Evolutionary conservation across 805 yeast species (phyloP), one percentile per base, ranked within the genome.

Genomic region (Starmerella sirachaensis): DNA sequence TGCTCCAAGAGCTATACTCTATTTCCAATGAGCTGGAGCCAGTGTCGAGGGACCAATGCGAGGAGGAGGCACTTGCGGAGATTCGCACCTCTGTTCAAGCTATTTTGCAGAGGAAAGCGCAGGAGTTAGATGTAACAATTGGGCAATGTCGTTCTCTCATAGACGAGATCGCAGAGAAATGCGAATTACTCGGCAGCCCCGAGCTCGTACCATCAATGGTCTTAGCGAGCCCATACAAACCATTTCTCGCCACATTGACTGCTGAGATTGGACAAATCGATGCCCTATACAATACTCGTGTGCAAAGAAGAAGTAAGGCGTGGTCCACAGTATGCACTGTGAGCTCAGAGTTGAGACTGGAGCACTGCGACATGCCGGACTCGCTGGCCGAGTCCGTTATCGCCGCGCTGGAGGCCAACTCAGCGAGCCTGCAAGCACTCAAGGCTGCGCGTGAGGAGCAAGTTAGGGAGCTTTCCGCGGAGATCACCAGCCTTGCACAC

Each of bases 141-240:
- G n/a, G n/a, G n/a, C n/a, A n/a, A n/a, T n/a, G n/a, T n/a, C n/a
- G n/a, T n/a, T n/a, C n/a, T n/a, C n/a, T n/a, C n/a, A n/a, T n/a
- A n/a, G n/a, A n/a, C n/a, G n/a, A n/a, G n/a, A n/a, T n/a, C n/a
- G n/a, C n/a, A n/a, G n/a, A n/a, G n/a, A n/a, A n/a, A n/a, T n/a
- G n/a, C n/a, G n/a, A n/a, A n/a, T n/a, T n/a, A n/a, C n/a, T n/a
- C n/a, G n/a, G n/a, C n/a, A n/a, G n/a, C n/a, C n/a, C n/a, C n/a
- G n/a, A n/a, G n/a, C n/a, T n/a, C n/a, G n/a, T n/a, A n/a, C n/a
- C n/a, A n/a, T n/a, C n/a, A n/a, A n/a, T n/a, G n/a, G n/a, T n/a
- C n/a, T n/a, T n/a, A n/a, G n/a, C n/a, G n/a, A n/a, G n/a, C n/a
- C 35, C 35, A 3, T 32, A 17, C 22, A 14, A 22, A 22, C 35